Evolutionary conservation across 1,284 basidiomycete species (phyloP).

Genomic region (Coniferiporia sulphurascens): DNA sequence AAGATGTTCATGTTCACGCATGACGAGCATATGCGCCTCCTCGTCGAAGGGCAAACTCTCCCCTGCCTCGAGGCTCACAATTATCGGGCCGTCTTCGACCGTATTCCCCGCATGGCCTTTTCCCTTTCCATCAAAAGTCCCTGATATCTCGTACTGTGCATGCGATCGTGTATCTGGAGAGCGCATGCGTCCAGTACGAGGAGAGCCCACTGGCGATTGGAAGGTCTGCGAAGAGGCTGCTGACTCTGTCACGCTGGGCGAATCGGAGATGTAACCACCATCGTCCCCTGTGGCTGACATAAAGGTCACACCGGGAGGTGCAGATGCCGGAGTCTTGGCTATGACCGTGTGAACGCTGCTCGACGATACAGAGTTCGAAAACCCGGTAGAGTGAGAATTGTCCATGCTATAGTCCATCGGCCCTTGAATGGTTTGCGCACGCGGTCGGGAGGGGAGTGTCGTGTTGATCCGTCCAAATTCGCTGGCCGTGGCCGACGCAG

Average conservation of each 20-base stretch:
- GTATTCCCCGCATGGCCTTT: neutral
- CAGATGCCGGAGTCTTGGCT: conserved; percentile 11
- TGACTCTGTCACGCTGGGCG: neutral
- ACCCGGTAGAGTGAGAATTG: neutral
- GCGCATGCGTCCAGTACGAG: neutral
- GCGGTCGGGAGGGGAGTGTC: neutral
- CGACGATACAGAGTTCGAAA: neutral
- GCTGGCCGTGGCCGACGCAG: conserved; percentile 3
- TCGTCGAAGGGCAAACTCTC: conserved; percentile 7
- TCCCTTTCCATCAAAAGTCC: neutral
- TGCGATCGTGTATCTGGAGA: neutral
- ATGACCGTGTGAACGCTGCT: neutral
- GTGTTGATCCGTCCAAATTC: neutral
- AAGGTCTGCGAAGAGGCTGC: neutral
- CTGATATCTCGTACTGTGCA: neutral
- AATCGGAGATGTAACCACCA: conserved; percentile 10
- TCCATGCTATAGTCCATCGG: neutral
- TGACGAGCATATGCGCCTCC: conserved; percentile 3
- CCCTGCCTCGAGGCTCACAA: conserved; percentile 13
- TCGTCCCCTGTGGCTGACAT: conserved; percentile 1
- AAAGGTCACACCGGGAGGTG: conserved; percentile 7
- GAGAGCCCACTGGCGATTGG: neutral
- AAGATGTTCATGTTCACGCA: conserved; percentile 11
- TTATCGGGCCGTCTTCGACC: conserved; percentile 3
- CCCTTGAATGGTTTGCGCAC: conserved; percentile 13